Percentiles rank a stretch among this genome's conserved stretches.
Evolutionary conservation across 768 basidiomycete genomes (phyloP).

Genomic region (Naganishia onofrii): DNA sequence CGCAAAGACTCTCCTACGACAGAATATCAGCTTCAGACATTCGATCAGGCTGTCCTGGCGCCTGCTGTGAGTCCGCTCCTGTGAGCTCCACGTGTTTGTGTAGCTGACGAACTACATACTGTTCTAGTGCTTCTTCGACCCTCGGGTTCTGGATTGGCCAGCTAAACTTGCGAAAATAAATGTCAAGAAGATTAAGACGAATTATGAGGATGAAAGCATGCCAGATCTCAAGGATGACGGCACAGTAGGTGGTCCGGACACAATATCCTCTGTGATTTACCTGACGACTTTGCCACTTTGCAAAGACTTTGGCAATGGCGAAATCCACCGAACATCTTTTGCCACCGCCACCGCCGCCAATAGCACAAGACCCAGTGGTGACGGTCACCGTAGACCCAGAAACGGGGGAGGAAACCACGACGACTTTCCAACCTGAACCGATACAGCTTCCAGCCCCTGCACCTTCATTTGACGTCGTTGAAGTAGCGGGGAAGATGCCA

Average conservation of each 20-base stretch:
- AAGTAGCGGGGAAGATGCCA: constrained; percentile 84
- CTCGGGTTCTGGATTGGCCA: constrained; percentile 79
- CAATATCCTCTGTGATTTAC: not conserved
- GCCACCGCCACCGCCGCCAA: constrained; percentile 51
- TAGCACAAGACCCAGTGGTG: constrained; percentile 54
- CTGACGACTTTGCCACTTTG: not conserved
- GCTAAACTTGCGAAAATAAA: constrained; percentile 63
- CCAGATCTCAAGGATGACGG: constrained; percentile 55
- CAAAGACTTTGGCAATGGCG: constrained; percentile 85
- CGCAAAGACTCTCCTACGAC: constrained; percentile 70
- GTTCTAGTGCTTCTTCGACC: constrained; percentile 81
- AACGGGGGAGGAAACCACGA: constrained; percentile 28
- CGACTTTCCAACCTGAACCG: constrained; percentile 14
- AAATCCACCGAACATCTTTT: constrained; percentile 81
- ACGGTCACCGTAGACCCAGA: constrained; percentile 13
- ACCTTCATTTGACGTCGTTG: constrained; percentile 62
- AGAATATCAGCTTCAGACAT: constrained; percentile 85
- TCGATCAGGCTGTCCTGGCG: constrained; percentile 91
- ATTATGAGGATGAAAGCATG: constrained; percentile 69
- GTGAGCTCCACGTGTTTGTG: not conserved
- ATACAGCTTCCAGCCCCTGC: constrained; percentile 27
- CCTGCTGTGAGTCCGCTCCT: constrained; percentile 70
- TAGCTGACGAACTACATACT: not conserved
- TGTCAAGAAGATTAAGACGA: constrained; percentile 54
- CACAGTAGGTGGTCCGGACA: constrained; percentile 49